A percentile compares a stretch with the other conserved stretches of the same genome.
These are phyloP conservation scores for Botrytis medusae DNA, from an alignment of 2,329 filamentous ascomycete genomes.

Conservation along the genomic window DNA sequence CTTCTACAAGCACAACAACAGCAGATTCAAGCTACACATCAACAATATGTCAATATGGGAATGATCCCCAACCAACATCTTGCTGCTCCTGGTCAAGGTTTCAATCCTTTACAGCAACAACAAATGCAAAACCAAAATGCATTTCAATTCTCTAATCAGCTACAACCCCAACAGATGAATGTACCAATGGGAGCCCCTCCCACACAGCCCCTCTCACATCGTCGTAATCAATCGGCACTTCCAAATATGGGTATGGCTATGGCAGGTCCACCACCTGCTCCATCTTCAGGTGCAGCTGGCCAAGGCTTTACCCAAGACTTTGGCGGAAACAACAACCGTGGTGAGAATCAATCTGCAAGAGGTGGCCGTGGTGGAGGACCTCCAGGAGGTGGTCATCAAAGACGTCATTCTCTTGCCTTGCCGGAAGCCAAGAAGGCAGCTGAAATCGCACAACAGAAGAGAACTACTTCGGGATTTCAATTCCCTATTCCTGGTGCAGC, in stretches of 20 bases:
- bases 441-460: conserved; percentile 93
- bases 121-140: conserved; percentile 73
- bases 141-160: conserved; percentile 85
- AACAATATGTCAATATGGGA: conserved; percentile 97
- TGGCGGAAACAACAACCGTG: conserved; percentile 52
- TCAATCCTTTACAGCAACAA: conserved; percentile 75
- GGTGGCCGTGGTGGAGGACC: conserved; percentile 72
- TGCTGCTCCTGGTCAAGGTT: conserved; percentile 58
- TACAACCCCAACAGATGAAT: conserved; percentile 70
- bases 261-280: conserved; percentile 76
- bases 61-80: conserved; percentile 86
- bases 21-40: conserved; percentile 92
- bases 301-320: conserved; percentile 78
- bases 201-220: conserved; percentile 79
- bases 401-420: conserved; percentile 90
- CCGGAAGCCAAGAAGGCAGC: conserved; percentile 97
- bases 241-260: conserved; percentile 77
- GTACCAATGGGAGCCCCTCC: conserved; percentile 74
- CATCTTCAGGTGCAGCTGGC: conserved; percentile 81
- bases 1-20: conserved; percentile 96
- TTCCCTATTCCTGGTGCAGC: conserved; percentile 77
- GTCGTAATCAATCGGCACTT: conserved; percentile 95
- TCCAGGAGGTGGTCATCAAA: conserved; percentile 76
- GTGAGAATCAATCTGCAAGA: conserved; percentile 67
- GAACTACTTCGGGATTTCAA: conserved; percentile 90